Base-by-base conservation (phyloP, 345 rosid genomes). In the Combretum micranthum region DNA sequence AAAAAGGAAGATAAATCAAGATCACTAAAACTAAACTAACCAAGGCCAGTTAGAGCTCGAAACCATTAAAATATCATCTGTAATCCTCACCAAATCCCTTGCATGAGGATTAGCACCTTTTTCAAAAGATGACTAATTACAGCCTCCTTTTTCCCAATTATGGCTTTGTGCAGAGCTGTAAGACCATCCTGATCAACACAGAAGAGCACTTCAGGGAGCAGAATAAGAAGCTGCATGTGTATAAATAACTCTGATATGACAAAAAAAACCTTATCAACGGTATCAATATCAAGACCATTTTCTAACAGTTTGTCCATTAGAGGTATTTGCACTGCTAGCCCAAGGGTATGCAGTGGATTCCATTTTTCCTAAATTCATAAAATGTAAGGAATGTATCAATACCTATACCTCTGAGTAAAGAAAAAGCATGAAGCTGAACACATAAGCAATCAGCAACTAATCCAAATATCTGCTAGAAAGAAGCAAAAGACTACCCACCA, bases 91-190 rank as follows among this genome's bases (percentile, higher is more conserved):
- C 84, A 56, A 45, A 79, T 92, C 97, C 72, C 66, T 77, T 69
- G 77, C 68, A 67, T 86, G 83, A 6, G 97, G 98, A 49, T 61
- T 86, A 50, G 96, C 93, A 58, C 97, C 97, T 83, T 84, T 88
- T 58, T 82, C 66, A 92, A 67, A 51, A 92, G 89, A 75, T 92
- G 95, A 77, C 91, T 88, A 67, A 86, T 83, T 32, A 86, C 93
- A 64, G 96, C 85, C 79, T 86, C 96, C 67, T 84, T 92, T 70
- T 77, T 92, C 32, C 97, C 97, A 50, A 86, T 81, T 69, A 86
- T 72, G 51, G 93, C 95, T 56, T 66, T 81, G 53, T 86, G 98
- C 61, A 88, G 85, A 50, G 96, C 95, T 13, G 96, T 86, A 51
- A 68, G 74, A 63, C 81, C 86, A 68, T 83, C 87, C 93, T 88